phyloP scores from a whole-genome alignment of 345 rosid genomes.

The Microthlaspi erraticum region DNA sequence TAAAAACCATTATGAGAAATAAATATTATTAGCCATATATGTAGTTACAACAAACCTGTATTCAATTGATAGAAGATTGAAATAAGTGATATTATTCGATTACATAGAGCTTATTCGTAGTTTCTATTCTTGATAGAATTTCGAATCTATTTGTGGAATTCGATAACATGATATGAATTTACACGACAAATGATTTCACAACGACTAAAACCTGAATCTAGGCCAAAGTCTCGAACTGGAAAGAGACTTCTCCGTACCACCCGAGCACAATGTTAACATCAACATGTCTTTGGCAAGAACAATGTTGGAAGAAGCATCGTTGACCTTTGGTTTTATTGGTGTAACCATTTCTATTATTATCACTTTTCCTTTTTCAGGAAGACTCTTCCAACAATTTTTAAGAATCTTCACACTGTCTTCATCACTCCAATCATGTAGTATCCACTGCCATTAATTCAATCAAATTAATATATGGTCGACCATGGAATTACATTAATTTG shows the following conservation, averaged over 20 bases:
- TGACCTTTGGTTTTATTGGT: neutral
- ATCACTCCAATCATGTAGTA: constrained; percentile 36
- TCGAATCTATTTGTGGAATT: constrained; percentile 9
- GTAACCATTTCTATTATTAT: constrained; percentile 5
- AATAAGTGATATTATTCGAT: too few relatives aligned
- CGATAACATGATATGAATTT: constrained; percentile 25
- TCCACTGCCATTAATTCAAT: constrained; percentile 9
- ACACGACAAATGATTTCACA: constrained; percentile 34
- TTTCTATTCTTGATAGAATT: neutral
- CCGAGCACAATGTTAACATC: constrained; percentile 33
- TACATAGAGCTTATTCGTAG: too few relatives aligned
- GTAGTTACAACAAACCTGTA: too few relatives aligned
- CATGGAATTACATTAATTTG: neutral
- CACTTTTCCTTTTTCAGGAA: neutral
- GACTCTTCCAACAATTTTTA: constrained; percentile 34
- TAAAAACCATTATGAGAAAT: neutral
- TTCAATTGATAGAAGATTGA: too few relatives aligned
- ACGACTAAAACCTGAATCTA: constrained; percentile 12
- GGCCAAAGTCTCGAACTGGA: constrained; percentile 11
- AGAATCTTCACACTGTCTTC: constrained; percentile 32
- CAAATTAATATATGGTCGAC: constrained; percentile 1
- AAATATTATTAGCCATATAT: neutral
- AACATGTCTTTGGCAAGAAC: constrained; percentile 19
- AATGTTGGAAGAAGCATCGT: constrained; percentile 21
- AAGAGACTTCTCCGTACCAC: constrained; percentile 30